phyloP scores from a whole-genome alignment of 108 stramenopile genomes.

The Bacterosira constricta region DNA sequence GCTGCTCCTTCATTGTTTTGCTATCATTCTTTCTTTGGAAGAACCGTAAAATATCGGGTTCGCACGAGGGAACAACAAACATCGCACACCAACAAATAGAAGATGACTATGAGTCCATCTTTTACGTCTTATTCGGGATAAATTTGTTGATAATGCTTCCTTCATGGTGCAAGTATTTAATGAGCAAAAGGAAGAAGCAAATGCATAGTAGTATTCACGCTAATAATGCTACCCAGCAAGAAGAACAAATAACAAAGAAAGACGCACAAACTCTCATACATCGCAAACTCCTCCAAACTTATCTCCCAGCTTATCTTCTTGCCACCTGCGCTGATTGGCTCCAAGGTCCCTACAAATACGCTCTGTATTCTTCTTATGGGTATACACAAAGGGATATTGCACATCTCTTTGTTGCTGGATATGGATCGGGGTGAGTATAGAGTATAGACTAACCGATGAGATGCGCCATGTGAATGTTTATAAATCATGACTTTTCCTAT shows the following conservation, averaged over 20 bases:
- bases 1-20: too few relatives aligned
- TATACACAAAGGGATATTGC: conserved; percentile 86
- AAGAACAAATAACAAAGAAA: conserved; percentile 1
- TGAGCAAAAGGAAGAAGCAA: neutral
- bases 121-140: neutral
- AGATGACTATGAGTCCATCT: conserved; percentile 1
- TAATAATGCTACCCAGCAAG: neutral
- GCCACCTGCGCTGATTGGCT: conserved; percentile 95
- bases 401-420: conserved; percentile 85
- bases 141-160: neutral
- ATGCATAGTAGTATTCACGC: neutral
- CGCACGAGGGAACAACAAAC: neutral
- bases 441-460: too few relatives aligned
- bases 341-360: conserved; percentile 98
- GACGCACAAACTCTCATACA: conserved; percentile 9
- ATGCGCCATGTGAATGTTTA: too few relatives aligned
- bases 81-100: conserved; percentile 1
- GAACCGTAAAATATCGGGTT: too few relatives aligned
- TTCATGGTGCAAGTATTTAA: neutral
- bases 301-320: conserved; percentile 90
- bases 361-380: conserved; percentile 92
- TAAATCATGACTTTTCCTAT: too few relatives aligned
- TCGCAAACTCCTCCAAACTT: conserved; percentile 60
- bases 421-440: too few relatives aligned
- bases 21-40: too few relatives aligned